phyloP scores from a whole-genome alignment of 495 filamentous ascomycete species.

The Lophium mytilinum region DNA sequence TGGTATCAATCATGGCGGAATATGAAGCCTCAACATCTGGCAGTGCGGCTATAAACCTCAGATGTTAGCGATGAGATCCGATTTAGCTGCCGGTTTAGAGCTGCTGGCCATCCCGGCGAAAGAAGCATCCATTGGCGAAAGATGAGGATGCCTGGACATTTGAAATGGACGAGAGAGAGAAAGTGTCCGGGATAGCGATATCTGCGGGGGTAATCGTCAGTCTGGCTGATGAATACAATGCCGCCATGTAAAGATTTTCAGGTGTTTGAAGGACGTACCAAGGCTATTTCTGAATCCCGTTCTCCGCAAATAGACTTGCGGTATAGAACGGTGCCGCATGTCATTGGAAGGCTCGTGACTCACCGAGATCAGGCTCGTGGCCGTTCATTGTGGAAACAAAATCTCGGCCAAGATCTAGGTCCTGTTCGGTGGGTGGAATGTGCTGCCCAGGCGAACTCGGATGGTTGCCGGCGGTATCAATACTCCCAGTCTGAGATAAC shows the following conservation, averaged over 20 bases:
- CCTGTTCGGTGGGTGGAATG: conserved; percentile 16
- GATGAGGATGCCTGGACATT: neutral
- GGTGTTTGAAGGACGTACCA: neutral
- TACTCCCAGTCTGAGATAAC: neutral
- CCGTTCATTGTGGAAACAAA: neutral
- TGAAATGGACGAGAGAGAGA: neutral
- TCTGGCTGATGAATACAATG: neutral
- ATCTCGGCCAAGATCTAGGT: conserved; percentile 14
- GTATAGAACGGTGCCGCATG: neutral
- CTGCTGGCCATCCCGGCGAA: neutral
- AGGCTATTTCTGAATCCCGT: neutral
- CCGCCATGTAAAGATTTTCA: neutral
- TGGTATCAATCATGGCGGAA: conserved; percentile 82
- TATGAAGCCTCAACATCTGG: conserved; percentile 45
- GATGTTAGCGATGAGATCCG: neutral
- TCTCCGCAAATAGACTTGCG: neutral
- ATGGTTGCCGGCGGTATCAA: neutral
- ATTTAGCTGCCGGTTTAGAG: neutral
- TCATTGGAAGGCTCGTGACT: neutral
- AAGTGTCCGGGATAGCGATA: neutral
- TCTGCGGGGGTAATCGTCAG: neutral
- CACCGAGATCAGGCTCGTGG: neutral
- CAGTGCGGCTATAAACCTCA: conserved; percentile 3
- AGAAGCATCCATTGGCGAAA: neutral
- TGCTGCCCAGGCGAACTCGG: conserved; percentile 4